Evolutionary conservation across 2,329 filamentous ascomycete species (phyloP).

Genomic region (Fusarium verticillioides): DNA sequence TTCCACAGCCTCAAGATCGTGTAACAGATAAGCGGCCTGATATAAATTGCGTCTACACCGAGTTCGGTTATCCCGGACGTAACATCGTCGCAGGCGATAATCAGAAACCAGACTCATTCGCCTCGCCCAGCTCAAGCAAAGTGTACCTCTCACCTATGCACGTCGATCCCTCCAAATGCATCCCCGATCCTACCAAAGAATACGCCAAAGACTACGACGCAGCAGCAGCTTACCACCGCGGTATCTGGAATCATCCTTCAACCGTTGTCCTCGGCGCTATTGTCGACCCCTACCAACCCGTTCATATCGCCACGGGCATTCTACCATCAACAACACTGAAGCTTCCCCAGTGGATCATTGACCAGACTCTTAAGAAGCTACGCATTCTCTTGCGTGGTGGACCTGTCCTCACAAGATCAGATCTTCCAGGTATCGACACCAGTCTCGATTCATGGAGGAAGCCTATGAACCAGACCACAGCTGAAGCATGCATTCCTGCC

Average conservation of each 20-base stretch:
- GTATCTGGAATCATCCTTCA: not conserved
- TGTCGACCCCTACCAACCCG: not conserved
- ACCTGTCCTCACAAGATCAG: not conserved
- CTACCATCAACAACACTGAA: not conserved
- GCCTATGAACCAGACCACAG: not conserved
- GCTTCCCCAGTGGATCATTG: not conserved
- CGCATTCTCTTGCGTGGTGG: not conserved
- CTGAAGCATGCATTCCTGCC: not conserved
- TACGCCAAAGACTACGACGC: not conserved
- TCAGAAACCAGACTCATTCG: not conserved
- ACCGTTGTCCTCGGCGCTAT: not conserved
- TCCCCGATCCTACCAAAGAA: accelerated
- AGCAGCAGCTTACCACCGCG: not conserved
- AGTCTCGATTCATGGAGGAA: not conserved
- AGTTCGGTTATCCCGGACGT: not conserved
- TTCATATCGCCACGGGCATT: not conserved
- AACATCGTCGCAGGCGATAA: not conserved
- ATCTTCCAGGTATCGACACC: not conserved
- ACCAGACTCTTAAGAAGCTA: not conserved
- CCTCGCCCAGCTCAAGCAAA: not conserved
- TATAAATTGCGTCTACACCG: not conserved
- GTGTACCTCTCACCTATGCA: not conserved
- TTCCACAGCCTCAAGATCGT: not conserved
- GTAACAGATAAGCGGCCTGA: not conserved
- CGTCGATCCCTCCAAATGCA: not conserved